Percentiles rank a stretch among this genome's conserved stretches.
Conservation (phyloP, 768 basidiomycete species). For the Panaeolus cyanescens region DNA sequence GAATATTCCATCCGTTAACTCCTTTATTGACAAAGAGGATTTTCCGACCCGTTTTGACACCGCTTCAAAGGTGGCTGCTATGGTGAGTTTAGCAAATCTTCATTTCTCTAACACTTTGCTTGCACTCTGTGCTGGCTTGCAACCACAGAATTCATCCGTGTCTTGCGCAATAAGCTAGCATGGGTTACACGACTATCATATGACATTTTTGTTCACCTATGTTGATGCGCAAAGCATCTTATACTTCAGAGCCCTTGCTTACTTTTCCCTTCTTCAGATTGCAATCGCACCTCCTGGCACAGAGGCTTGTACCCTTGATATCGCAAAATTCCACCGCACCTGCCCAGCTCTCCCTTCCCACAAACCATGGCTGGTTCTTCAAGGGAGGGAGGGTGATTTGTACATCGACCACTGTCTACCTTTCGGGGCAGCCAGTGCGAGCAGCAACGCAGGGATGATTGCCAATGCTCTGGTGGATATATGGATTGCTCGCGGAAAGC, state of each 20-base stretch:
- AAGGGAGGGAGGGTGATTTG: constrained; percentile 19
- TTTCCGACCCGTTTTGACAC: constrained; percentile 29
- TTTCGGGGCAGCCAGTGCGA: constrained; percentile 27
- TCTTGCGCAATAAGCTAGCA: too few species aligned
- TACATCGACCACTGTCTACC: constrained; percentile 33
- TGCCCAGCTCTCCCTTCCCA: constrained; percentile 30
- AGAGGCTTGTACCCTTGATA: constrained; percentile 31
- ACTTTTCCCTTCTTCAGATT: constrained; percentile 20
- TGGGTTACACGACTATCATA: too few species aligned
- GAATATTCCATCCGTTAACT: constrained; percentile 20
- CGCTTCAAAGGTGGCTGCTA: constrained; percentile 22
- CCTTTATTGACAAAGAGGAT: constrained; percentile 19
- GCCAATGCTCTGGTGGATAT: constrained; percentile 29
- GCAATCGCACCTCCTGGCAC: constrained; percentile 27
- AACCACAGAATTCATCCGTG: too few species aligned
- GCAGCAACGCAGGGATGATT: constrained; percentile 32
- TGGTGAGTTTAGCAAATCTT: constrained; percentile 19
- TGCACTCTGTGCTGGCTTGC: background rate
- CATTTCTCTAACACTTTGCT: background rate
- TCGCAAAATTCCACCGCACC: constrained; percentile 35
- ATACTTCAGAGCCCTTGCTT: background rate
- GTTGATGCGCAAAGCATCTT: background rate
- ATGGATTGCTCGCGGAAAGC: constrained; percentile 17
- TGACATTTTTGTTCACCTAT: too few species aligned
- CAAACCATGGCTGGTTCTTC: constrained; percentile 33